Conservation (phyloP, 306 rosid genomes). For the Rosa chinensis region DNA sequence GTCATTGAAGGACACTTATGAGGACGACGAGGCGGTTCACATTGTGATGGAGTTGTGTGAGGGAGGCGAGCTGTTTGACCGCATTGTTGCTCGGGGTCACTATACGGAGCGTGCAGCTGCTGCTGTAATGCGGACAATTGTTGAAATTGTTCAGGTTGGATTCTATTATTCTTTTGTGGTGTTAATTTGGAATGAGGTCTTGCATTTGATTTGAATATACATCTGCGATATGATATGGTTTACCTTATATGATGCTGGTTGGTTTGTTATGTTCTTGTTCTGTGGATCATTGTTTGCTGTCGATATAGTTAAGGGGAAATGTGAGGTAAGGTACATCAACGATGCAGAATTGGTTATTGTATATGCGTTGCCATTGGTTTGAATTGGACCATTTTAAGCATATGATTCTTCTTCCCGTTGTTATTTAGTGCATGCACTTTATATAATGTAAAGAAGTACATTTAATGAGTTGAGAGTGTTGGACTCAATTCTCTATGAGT, state of each 20-base stretch:
- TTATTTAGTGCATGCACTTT: background rate
- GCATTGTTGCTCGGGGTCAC: constrained; percentile 66
- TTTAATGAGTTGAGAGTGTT: constrained; percentile 2
- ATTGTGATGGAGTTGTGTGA: constrained; percentile 63
- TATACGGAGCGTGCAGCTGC: constrained; percentile 67
- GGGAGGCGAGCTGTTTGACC: constrained; percentile 60
- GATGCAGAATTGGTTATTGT: background rate
- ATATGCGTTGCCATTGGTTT: background rate
- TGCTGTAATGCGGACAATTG: constrained; percentile 50
- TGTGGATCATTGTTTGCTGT: background rate
- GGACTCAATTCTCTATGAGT: background rate
- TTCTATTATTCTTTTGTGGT: background rate
- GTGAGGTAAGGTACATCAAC: background rate
- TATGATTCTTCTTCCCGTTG: background rate
- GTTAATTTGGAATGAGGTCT: constrained; percentile 2
- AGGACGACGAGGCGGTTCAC: constrained; percentile 55
- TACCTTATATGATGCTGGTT: background rate
- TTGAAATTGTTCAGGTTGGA: constrained; percentile 56
- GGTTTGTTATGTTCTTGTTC: background rate
- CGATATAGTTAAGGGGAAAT: background rate
- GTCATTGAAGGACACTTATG: constrained; percentile 48
- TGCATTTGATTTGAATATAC: background rate
- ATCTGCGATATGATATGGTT: background rate
- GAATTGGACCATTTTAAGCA: background rate
- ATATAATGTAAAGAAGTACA: background rate